Base-by-base conservation (phyloP, 805 yeast genomes). In the Wickerhamiella vanderwaltii region DNA sequence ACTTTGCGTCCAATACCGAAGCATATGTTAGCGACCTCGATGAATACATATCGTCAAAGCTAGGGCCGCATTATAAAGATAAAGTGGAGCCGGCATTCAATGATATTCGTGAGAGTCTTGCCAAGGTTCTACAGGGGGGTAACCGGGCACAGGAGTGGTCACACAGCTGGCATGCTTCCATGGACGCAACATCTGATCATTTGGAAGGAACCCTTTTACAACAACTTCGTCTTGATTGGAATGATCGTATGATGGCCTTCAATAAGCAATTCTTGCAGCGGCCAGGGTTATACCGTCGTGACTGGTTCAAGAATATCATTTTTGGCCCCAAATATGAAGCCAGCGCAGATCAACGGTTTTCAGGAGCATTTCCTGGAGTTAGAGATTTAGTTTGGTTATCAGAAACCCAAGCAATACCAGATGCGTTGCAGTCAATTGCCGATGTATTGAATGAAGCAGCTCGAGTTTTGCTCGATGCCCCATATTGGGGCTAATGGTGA, bases 171-270 rank as follows among this genome's bases (percentile, higher is more conserved):
- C 19, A 16, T 6, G 18, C 7, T 5, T 25, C 17, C 16, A 15
- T 30, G 3, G 29, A 22, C 15, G 34, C 28, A 11, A n/a, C 20
- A 3, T 11, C 12, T 7, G 9, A 12, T 2, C 13, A 25, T n/a
- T 18, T 15, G 9, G 41, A 38, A 16, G 56, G 60, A 9, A 36
- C 44, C 15, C 29, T 17, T 70, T 68, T 24, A 71, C 67, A 37
- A 4, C 87, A 87, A 55, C 86, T 94, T 1, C 67, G 97, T 52
- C 73, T 83, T 79, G 74, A 73, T 43, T 81, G 91, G 83, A 87
- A 87, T 58, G 68, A 74, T n/a, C 73, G 74, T 46, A 59, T 84
- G 51, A 58, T 72, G 3, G 57, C 61, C 12, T 65, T 82, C 44
- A 79, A 77, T 47, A 71, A 70, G 47, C 57, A 65, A 15, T 70